phyloP scores from a whole-genome alignment of 1,139 yeast genomes.

The Saccharomyces pastorianus region DNA sequence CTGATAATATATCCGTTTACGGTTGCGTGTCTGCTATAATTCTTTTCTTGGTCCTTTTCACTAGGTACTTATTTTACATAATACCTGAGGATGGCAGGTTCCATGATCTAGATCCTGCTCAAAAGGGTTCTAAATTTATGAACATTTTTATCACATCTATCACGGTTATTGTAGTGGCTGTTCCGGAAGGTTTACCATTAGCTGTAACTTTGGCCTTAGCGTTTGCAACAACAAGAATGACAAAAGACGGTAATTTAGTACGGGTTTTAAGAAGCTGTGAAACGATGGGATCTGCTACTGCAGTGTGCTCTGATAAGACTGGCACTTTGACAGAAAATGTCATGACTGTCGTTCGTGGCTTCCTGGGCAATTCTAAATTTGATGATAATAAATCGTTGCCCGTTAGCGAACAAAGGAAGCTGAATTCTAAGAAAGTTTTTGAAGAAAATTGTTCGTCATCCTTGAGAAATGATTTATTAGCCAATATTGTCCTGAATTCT shows the following conservation, averaged over 20 bases:
- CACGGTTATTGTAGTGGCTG: conserved; percentile 92
- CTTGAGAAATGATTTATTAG: conserved; percentile 38
- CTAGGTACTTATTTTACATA: conserved; percentile 64
- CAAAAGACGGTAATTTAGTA: conserved; percentile 92
- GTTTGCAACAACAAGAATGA: conserved; percentile 96
- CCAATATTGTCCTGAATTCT: conserved; percentile 70
- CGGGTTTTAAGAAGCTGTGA: conserved; percentile 90
- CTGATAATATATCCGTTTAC: conserved; percentile 88
- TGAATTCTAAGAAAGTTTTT: conserved; percentile 29
- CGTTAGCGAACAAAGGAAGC: conserved; percentile 22
- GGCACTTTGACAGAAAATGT: conserved; percentile 91
- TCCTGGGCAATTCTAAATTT: conserved; percentile 41
- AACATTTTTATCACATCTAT: conserved; percentile 84
- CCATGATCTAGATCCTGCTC: conserved; percentile 45
- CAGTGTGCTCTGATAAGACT: conserved; percentile 93
- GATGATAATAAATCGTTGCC: conserved; percentile 23
- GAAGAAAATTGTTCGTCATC: conserved; percentile 28
- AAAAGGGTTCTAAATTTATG: conserved; percentile 77
- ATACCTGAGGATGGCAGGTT: conserved; percentile 42
- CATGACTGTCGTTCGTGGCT: conserved; percentile 82
- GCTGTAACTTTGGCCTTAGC: conserved; percentile 96
- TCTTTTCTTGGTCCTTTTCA: conserved; percentile 68
- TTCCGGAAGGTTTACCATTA: conserved; percentile 94
- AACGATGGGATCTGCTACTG: conserved; percentile 98
- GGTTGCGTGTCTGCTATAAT: conserved; percentile 81